Evolutionary conservation across 83 land plant genomes (phyloP).

Genomic region (Picea mariana): DNA sequence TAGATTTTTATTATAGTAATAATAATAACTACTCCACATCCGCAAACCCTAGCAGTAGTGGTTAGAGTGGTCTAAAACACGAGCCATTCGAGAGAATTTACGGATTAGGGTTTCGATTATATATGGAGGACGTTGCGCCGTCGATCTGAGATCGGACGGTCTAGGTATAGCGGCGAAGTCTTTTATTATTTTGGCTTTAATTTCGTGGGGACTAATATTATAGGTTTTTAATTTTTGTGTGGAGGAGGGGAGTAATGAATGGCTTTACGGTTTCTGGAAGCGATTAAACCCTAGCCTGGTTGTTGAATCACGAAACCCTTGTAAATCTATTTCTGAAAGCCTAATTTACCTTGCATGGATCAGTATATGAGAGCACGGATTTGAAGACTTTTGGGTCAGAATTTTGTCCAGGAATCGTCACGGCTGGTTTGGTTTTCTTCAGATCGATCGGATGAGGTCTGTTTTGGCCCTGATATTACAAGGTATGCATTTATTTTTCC

Average conservation of each 20-base stretch:
- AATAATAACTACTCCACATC: too few relatives aligned
- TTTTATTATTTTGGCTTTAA: neutral
- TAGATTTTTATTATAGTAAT: too few relatives aligned
- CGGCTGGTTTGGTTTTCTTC: neutral
- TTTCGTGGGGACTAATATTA: neutral
- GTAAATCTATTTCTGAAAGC: neutral
- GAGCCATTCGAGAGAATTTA: too few relatives aligned
- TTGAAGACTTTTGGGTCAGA: neutral
- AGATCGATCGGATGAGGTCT: neutral
- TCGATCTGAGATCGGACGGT: conserved; percentile 11
- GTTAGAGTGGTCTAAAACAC: too few relatives aligned
- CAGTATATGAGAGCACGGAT: neutral
- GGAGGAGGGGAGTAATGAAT: neutral
- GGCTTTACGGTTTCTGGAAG: conserved; percentile 18
- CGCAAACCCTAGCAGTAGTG: too few relatives aligned
- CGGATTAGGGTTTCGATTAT: conserved; percentile 3
- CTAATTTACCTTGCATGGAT: neutral
- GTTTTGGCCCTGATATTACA: neutral
- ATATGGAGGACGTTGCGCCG: neutral
- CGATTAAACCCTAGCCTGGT: conserved; percentile 10
- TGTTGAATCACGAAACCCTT: neutral
- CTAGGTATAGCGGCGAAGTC: conserved; percentile 7
- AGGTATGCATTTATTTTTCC: neutral
- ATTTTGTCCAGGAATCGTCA: neutral
- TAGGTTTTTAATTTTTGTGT: neutral